A percentile compares a stretch with the other conserved stretches of the same genome.
These are phyloP conservation scores for Anaeramoeba flamelloides DNA, from an alignment of 78 protist species.

Conservation along the genomic window DNA sequence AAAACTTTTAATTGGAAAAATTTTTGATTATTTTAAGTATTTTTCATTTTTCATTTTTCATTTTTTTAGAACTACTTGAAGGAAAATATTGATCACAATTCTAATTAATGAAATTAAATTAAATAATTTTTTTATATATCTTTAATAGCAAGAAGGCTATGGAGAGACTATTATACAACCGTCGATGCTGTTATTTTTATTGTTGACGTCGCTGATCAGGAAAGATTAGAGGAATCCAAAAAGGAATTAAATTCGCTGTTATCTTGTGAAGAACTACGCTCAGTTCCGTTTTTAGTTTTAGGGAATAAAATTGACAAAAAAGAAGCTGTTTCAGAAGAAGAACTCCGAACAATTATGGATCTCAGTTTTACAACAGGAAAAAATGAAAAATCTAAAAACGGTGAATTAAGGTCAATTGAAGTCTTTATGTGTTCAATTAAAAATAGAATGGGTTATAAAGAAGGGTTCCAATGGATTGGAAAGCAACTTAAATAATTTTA, in stretches of 20 bases:
- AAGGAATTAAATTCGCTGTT: constrained; percentile 74
- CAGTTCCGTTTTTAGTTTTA: constrained; percentile 85
- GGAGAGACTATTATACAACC: constrained; percentile 78
- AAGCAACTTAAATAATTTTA: too few species aligned
- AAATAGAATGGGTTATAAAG: constrained; percentile 75
- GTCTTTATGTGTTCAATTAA: constrained; percentile 92
- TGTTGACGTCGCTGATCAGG: constrained; percentile 71
- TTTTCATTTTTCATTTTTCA: too few species aligned
- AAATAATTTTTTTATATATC: too few species aligned
- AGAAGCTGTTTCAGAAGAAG: constrained; percentile 68
- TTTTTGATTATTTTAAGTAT: too few species aligned
- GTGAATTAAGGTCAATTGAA: constrained; percentile 93
- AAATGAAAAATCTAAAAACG: too few species aligned
- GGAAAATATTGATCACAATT: too few species aligned
- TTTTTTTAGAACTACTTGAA: too few species aligned
- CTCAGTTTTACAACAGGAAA: constrained; percentile 44
- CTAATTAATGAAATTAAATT: too few species aligned
- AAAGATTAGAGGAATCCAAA: constrained; percentile 76
- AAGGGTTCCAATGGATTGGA: constrained; percentile 72
- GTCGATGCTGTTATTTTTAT: constrained; percentile 86
- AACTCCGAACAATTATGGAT: constrained; percentile 60
- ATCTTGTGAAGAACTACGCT: too few species aligned
- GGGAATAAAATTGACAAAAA: constrained; percentile 97
- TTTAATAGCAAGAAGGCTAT: constrained; percentile 27
- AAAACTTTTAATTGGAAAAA: too few species aligned